Evolutionary conservation across 2,329 filamentous ascomycete species (phyloP), one percentile per base, ranked within the genome.

Genomic region (Monosporascus ibericus): DNA sequence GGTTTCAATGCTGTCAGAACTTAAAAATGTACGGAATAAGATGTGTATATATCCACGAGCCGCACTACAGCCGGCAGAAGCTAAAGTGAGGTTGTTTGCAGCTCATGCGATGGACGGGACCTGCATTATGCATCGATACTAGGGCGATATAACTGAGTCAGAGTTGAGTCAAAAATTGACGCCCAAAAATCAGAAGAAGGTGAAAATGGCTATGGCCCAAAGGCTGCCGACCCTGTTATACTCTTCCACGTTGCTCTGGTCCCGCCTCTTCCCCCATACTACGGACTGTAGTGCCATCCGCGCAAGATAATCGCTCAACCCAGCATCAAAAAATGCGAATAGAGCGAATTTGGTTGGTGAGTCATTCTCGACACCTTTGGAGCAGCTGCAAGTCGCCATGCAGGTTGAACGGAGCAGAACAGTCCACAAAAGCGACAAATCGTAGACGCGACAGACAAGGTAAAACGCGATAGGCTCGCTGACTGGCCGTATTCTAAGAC

Each of bases 1-100:
- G 7, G 22, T 42, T 24, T 25, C 42, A 46, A 18, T 25, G n/a
- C 8, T 27, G 22, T 15, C n/a, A n/a, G 24, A 27, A n/a, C 25
- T 27, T 25, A 46, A 20, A 20, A 42, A 51, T 52, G 55, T 51
- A 51, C 52, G 54, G 52, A 53, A 55, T 53, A 55, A 47, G 47
- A 53, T 34, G 48, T 47, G 52, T 48, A 51, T 36, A 39, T 36
- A 53, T 55, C 37, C 52, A 46, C 57, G 58, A 60, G 52, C 56
- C 52, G 51, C 53, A 38, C 52, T 58, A 56, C 55, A 56, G 56
- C 47, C 24, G 51, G 50, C 52, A 53, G 62, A 57, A 54, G 58
- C 58, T 65, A 59, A 56, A 54, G 55, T 64, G 64, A 67, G 54
- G 60, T 48, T 67, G 66, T 67, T 63, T 63, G 64, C 60, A 65